A percentile compares a stretch with the other conserved stretches of the same genome.
phyloP scores from a whole-genome alignment of 306 rosid genomes.

The Abrus pulchellus region DNA sequence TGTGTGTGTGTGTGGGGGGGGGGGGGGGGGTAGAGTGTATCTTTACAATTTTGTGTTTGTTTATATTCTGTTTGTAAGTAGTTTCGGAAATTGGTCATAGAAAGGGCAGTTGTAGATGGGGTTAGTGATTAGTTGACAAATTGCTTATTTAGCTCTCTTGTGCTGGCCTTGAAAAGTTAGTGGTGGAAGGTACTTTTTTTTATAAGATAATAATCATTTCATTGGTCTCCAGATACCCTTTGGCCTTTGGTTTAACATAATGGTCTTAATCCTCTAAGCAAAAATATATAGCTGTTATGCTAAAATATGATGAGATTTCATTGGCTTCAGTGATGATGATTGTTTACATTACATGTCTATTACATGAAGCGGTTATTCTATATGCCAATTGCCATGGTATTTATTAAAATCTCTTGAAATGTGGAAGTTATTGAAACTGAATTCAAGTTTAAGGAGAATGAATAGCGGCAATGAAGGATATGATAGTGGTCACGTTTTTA shows the following conservation, averaged over 20 bases:
- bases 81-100: slow-evolving; percentile 10
- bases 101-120: slow-evolving; percentile 29
- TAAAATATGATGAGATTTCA: slow-evolving; percentile 23
- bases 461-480: background rate
- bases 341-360: slow-evolving; percentile 21
- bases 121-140: slow-evolving; percentile 24
- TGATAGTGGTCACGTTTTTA: background rate
- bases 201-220: slow-evolving; percentile 5
- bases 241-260: slow-evolving; percentile 40
- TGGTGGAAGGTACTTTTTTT: slow-evolving; percentile 30
- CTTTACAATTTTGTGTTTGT: slow-evolving; percentile 7
- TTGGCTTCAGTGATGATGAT: background rate
- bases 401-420: background rate
- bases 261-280: background rate
- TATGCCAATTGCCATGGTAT: background rate
- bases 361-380: background rate
- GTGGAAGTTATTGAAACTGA: slow-evolving; percentile 13
- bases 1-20: background rate
- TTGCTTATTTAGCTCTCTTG: slow-evolving; percentile 3
- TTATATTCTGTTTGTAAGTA: slow-evolving; percentile 12
- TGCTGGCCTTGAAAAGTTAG: slow-evolving; percentile 2
- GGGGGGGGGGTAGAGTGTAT: background rate
- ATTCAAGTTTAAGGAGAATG: slow-evolving; percentile 12
- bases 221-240: slow-evolving; percentile 24
- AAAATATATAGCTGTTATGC: background rate